Percentiles rank a stretch among this genome's conserved stretches.
Conservation (phyloP, 768 basidiomycete species). For the Panaeolus cyanescens region DNA sequence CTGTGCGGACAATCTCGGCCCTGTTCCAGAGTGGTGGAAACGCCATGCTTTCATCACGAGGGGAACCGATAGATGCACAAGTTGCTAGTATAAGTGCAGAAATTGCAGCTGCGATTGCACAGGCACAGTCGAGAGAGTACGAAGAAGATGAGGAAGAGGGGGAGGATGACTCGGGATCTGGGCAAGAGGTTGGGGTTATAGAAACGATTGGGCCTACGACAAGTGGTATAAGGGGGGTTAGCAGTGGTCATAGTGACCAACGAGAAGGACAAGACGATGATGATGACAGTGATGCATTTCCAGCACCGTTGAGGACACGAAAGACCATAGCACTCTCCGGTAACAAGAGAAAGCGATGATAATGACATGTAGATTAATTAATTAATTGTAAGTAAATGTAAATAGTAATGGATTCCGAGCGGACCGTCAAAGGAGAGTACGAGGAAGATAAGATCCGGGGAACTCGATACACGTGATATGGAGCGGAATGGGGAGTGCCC, state of each 20-base stretch:
- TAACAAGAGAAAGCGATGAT: constrained; percentile 67
- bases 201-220: constrained; percentile 61
- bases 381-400: constrained; percentile 10
- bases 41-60: constrained; percentile 30
- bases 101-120: constrained; percentile 78
- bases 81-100: constrained; percentile 81
- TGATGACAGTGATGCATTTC: constrained; percentile 75
- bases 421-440: too few relatives aligned
- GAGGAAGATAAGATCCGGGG: constrained; percentile 26
- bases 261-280: constrained; percentile 41
- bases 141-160: constrained; percentile 58
- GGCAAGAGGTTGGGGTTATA: constrained; percentile 47
- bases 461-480: constrained; percentile 34
- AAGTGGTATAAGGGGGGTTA: constrained; percentile 58
- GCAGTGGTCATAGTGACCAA: constrained; percentile 18
- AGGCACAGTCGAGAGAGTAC: constrained; percentile 64
- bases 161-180: constrained; percentile 52
- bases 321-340: constrained; percentile 50
- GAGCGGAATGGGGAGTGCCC: constrained; percentile 14
- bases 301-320: constrained; percentile 69
- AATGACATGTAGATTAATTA: constrained; percentile 13
- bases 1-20: constrained; percentile 74
- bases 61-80: constrained; percentile 59
- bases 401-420: background rate
- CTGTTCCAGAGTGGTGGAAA: constrained; percentile 55